A percentile compares a stretch with the other conserved stretches of the same genome.
Evolutionary conservation across 768 basidiomycete species (phyloP).

Genomic region (Hydnomerulius pinastri): DNA sequence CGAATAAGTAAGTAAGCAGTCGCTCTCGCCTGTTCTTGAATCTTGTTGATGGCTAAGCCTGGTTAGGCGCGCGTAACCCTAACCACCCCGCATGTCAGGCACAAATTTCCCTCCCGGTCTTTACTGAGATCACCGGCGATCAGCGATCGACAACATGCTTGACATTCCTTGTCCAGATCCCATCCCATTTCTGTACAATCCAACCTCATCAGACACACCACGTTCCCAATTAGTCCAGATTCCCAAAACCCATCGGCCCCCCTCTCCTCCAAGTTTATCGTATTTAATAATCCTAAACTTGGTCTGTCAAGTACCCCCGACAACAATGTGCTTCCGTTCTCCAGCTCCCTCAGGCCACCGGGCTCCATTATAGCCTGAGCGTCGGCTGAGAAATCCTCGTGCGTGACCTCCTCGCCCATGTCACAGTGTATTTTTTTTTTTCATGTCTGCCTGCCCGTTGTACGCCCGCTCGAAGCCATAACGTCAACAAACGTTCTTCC

Average conservation of each 20-base stretch:
- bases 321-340: too few relatives aligned
- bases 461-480: not conserved
- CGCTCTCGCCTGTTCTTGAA: not conserved
- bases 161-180: not conserved
- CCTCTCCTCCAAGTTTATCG: too few relatives aligned
- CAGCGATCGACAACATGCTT: not conserved
- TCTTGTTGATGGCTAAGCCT: too few relatives aligned
- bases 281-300: too few relatives aligned
- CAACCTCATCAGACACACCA: too few relatives aligned
- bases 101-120: not conserved
- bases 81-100: constrained; percentile 1
- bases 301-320: too few relatives aligned
- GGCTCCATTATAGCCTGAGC: too few relatives aligned
- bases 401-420: too few relatives aligned
- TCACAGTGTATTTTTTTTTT: not conserved
- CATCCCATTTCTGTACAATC: not conserved
- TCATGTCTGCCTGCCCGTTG: not conserved
- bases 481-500: not conserved
- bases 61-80: constrained; percentile 1
- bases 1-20: not conserved
- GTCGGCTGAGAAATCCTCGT: too few relatives aligned
- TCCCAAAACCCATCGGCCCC: too few relatives aligned
- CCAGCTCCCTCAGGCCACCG: too few relatives aligned
- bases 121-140: not conserved
- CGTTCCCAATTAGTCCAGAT: too few relatives aligned